Conservation (phyloP, 2,329 filamentous ascomycete genomes). For the Fusarium phyllophilum region DNA sequence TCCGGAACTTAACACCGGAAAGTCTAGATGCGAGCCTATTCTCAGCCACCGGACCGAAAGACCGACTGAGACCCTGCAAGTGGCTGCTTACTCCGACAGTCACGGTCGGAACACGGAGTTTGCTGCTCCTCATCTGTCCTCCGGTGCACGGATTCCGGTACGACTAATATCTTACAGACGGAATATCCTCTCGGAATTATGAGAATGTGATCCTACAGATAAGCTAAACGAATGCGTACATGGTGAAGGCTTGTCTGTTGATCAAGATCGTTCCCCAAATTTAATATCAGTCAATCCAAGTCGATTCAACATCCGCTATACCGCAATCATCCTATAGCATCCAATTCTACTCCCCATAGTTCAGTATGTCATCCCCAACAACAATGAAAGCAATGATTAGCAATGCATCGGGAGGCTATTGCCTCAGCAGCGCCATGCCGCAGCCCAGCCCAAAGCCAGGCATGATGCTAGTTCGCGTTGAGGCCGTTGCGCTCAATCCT, state of each 20-base stretch:
- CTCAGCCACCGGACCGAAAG: not conserved
- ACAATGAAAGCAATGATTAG: not conserved
- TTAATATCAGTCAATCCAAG: not conserved
- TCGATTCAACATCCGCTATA: not conserved
- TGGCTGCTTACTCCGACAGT: not conserved
- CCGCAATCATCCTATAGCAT: too few relatives aligned
- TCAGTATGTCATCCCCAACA: not conserved
- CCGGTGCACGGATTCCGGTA: not conserved
- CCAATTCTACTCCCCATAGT: too few relatives aligned
- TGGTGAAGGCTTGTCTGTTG: not conserved
- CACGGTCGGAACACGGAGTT: not conserved
- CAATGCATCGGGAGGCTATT: not conserved
- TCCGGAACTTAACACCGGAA: rapidly evolving
- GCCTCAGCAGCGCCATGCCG: not conserved
- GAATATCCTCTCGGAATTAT: rapidly evolving
- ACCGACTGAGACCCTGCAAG: not conserved
- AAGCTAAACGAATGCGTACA: not conserved
- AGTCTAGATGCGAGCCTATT: not conserved
- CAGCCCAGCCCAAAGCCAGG: not conserved
- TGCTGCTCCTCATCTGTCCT: not conserved
- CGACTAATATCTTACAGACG: not conserved
- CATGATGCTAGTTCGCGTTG: not conserved
- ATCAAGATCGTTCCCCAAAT: not conserved
- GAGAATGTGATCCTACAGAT: not conserved
- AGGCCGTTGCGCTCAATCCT: not conserved